Base-by-base conservation (phyloP, 768 basidiomycete species). In the Amanita rubescens region DNA sequence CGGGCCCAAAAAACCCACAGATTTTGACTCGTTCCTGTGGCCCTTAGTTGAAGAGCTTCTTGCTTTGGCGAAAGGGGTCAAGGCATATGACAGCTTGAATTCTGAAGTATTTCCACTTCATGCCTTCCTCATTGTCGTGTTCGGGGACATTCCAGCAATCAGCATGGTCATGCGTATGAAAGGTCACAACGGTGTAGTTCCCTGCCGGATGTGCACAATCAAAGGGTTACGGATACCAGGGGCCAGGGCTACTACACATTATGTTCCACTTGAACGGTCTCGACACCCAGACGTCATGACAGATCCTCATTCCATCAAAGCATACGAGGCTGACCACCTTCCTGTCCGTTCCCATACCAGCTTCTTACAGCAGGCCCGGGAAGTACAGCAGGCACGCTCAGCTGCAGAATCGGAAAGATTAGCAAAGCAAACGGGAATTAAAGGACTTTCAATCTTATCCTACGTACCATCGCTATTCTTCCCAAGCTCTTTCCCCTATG, bases 1-100 rank as follows among this genome's bases (percentile, higher is more conserved):
- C 1, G 74, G 78, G 0, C 77, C 75, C 0, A 67, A 69, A 15
- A 70, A 71, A 35, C 73, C 77, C 0, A 61, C 66, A n/a, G 72
- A 77, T 53, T 27, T 69, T 1, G 68, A 69, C 39, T 79, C 78
- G 0, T 80, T 78, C 48, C 58, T 72, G 0, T 68, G 59, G 43
- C 77, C 75, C 0, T 48, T 74, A 3, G 57, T 74, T 1, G 54
- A 73, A n/a, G 75, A 79, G 53, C 55, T 70, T 5, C 24, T 68
- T 0, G 45, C 60, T 11, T 66, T 77, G 0, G 67, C 64, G 0
- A 12, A 52, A n/a, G 77, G 76, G 2, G 64, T 77, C 4, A 24
- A n/a, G 1, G 67, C 73, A 0, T 73, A 63, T 41, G 64, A 73
- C 57, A 64, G 64, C 0, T 43, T 63, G 0, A 46, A 59, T 0